Conservation (phyloP, 2,329 filamentous ascomycete species). For the Grosmannia huntii region DNA sequence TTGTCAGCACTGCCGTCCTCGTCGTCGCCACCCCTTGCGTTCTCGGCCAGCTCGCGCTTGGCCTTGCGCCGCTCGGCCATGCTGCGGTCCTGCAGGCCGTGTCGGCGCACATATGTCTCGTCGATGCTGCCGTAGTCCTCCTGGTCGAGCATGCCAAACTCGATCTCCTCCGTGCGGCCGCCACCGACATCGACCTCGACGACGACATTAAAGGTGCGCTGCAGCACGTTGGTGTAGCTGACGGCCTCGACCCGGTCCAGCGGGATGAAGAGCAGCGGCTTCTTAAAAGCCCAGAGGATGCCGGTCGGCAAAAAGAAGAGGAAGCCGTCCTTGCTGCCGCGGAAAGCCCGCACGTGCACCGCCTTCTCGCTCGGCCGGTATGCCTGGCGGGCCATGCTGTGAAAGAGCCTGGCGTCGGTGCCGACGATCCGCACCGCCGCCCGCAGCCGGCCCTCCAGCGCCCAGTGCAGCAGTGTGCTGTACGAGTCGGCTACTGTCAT, state of each 20-base stretch:
- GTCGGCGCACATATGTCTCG: conserved; percentile 44
- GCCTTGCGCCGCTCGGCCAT: conserved; percentile 57
- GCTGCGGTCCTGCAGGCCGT: conserved; percentile 52
- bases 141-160: conserved; percentile 59
- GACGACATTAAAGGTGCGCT: conserved; percentile 56
- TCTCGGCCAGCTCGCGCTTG: conserved; percentile 49
- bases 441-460: conserved; percentile 38
- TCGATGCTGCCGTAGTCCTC: conserved; percentile 54
- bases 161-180: conserved; percentile 43
- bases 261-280: conserved; percentile 52
- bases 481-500: conserved; percentile 45
- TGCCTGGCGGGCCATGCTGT: conserved; percentile 41
- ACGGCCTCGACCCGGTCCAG: conserved; percentile 46
- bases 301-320: conserved; percentile 54
- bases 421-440: conserved; percentile 35
- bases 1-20: conserved; percentile 33
- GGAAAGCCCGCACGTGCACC: conserved; percentile 52
- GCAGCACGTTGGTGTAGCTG: conserved; percentile 55
- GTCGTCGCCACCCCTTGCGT: conserved; percentile 29
- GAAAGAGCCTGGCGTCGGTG: conserved; percentile 43
- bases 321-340: conserved; percentile 56
- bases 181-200: conserved; percentile 43
- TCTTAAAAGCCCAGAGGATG: conserved; percentile 60
- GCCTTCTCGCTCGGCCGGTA: conserved; percentile 49
- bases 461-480: conserved; percentile 48